Conservation (phyloP, 257 asterid species). For the Nicotiana attenuata region DNA sequence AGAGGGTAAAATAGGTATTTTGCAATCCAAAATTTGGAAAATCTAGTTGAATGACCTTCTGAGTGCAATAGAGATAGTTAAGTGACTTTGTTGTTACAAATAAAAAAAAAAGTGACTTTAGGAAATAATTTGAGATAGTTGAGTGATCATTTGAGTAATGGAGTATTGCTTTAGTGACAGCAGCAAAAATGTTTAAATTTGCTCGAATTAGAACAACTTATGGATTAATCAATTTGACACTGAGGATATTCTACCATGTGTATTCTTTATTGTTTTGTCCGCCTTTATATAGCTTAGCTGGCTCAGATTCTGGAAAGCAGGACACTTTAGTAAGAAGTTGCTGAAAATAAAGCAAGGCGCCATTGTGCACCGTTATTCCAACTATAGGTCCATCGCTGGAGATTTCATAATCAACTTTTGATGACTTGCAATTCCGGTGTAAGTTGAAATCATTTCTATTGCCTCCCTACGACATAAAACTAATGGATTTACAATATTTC, state of each 20-base stretch:
- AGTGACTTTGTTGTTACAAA: too few species aligned
- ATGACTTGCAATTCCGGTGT: neutral
- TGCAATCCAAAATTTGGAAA: too few species aligned
- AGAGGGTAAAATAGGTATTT: too few species aligned
- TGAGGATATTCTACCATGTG: neutral
- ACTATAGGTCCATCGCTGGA: neutral
- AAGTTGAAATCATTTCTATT: neutral
- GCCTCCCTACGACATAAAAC: neutral
- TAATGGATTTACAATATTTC: neutral
- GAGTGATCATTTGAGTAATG: too few species aligned
- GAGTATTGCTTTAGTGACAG: neutral
- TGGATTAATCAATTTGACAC: neutral
- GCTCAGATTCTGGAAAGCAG: neutral
- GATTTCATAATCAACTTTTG: neutral
- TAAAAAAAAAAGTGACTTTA: too few species aligned
- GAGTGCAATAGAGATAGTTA: too few species aligned
- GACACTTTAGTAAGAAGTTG: neutral
- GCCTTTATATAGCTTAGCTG: neutral
- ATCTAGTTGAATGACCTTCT: too few species aligned
- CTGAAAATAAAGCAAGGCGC: neutral
- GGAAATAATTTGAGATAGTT: too few species aligned
- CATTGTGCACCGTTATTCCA: neutral
- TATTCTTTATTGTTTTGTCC: neutral
- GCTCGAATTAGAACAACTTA: neutral
- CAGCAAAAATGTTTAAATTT: neutral